phyloP scores from a whole-genome alignment of 352 stramenopile species.

The Lagenidium sp. region DNA sequence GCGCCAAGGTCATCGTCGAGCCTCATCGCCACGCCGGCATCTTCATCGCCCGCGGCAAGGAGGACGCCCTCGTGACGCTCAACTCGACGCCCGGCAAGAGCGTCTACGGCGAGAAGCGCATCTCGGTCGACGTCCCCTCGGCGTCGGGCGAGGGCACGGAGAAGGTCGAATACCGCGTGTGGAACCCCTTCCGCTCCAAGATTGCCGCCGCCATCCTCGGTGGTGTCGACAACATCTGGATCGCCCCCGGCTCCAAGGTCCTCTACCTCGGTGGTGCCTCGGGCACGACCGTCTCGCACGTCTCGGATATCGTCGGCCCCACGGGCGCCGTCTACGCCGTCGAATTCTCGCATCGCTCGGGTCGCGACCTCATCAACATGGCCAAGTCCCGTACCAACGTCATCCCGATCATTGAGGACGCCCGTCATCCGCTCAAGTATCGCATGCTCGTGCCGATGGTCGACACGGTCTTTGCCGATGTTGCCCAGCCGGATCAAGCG shows the following conservation, averaged over 20 bases:
- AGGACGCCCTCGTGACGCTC: conserved; percentile 97
- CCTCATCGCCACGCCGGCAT: conserved; percentile 97
- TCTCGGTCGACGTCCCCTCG: conserved; percentile 93
- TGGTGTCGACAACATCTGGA: conserved; percentile 98
- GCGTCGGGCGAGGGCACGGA: conserved; percentile 81
- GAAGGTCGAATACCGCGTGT: conserved; percentile 99
- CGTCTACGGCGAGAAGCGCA: conserved; percentile 99
- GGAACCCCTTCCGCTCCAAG: conserved; percentile 99
- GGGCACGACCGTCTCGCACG: conserved; percentile 97
- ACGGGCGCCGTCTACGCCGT: conserved; percentile 97
- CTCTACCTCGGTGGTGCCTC: conserved; percentile 98
- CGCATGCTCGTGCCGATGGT: conserved; percentile 99
- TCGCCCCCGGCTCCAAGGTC: conserved; percentile 95
- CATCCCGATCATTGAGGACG: conserved; percentile 99
- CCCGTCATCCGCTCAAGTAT: conserved; percentile 96
- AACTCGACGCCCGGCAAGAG: conserved; percentile 97
- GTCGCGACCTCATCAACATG: conserved; percentile 98
- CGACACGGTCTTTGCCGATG: conserved; percentile 98
- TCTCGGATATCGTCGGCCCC: conserved; percentile 98
- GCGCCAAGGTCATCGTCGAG: conserved; percentile 97
- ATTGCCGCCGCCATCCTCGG: conserved; percentile 97
- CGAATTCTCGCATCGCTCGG: conserved; percentile 98
- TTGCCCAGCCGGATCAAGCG: conserved; percentile 99
- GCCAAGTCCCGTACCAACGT: conserved; percentile 98
- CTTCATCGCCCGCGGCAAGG: conserved; percentile 97